Percentiles rank a stretch among this genome's conserved stretches.
Evolutionary conservation across 768 basidiomycete species (phyloP).

Genomic region (Naganishia antarctica): DNA sequence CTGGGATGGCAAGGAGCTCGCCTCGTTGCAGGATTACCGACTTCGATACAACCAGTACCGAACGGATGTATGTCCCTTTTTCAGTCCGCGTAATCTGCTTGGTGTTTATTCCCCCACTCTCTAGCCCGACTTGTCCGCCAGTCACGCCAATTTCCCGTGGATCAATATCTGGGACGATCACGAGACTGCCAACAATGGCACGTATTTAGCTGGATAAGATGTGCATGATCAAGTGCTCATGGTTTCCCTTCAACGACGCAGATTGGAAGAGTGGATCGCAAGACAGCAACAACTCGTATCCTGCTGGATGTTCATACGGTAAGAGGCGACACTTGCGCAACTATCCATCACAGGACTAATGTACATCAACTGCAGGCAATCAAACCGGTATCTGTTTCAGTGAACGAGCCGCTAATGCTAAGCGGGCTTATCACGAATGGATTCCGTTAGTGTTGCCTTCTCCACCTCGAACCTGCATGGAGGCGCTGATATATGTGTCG

Average conservation of each 20-base stretch:
- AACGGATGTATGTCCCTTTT: conserved; percentile 51
- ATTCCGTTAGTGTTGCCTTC: conserved; percentile 22
- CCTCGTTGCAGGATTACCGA: conserved; percentile 55
- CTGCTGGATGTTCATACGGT: conserved; percentile 30
- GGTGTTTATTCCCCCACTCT: not conserved
- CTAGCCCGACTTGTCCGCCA: conserved; percentile 50
- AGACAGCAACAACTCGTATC: conserved; percentile 56
- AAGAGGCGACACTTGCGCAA: not conserved
- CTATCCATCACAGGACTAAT: too few species aligned
- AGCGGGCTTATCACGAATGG: conserved; percentile 48
- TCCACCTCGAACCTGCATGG: not conserved
- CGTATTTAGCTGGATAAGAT: not conserved
- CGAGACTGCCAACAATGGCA: conserved; percentile 57
- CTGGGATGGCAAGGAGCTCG: conserved; percentile 56
- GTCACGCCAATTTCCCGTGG: conserved; percentile 57
- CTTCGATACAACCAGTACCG: conserved; percentile 54
- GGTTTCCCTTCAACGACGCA: not conserved
- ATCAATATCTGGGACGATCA: conserved; percentile 52
- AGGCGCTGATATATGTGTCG: conserved; percentile 51
- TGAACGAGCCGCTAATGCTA: conserved; percentile 59
- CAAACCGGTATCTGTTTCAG: conserved; percentile 60
- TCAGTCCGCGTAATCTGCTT: not conserved
- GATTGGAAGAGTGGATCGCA: conserved; percentile 59
- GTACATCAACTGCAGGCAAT: conserved; percentile 13
- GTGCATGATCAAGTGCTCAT: not conserved